Conservation (phyloP, 306 rosid genomes). For the Biancaea sappan region DNA sequence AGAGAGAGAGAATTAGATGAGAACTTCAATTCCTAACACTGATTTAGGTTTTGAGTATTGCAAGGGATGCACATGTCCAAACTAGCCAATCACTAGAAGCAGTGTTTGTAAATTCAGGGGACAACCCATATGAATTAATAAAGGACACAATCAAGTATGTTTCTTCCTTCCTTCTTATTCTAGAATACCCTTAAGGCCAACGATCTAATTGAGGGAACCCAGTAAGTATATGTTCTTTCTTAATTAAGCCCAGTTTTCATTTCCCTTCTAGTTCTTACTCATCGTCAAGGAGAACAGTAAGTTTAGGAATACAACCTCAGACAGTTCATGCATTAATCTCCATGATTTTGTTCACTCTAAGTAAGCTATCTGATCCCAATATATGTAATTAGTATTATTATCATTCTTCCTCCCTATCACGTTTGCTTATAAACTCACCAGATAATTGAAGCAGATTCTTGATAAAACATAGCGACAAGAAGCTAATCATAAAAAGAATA, state of each 20-base stretch:
- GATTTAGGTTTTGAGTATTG: slow-evolving; percentile 10
- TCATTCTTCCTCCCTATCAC: background rate
- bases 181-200: slow-evolving; percentile 40
- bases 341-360: slow-evolving; percentile 50
- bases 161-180: background rate
- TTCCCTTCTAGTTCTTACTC: slow-evolving; percentile 27
- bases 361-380: slow-evolving; percentile 47
- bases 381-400: slow-evolving; percentile 11
- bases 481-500: background rate
- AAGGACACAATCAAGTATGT: slow-evolving; percentile 64
- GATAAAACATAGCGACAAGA: background rate
- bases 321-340: slow-evolving; percentile 43
- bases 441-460: background rate
- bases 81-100: slow-evolving; percentile 59
- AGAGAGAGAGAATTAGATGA: background rate
- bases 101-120: slow-evolving; percentile 69
- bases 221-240: slow-evolving; percentile 49
- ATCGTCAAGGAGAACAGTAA: slow-evolving; percentile 56
- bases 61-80: slow-evolving; percentile 66
- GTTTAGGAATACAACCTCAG: slow-evolving; percentile 50
- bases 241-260: background rate
- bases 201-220: slow-evolving; percentile 52
- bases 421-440: background rate
- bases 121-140: slow-evolving; percentile 66
- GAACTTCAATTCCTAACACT: background rate